Percentiles rank a stretch among this genome's conserved stretches.
Conservation (phyloP, 2,329 filamentous ascomycete species). For the Penicillium hordei region DNA sequence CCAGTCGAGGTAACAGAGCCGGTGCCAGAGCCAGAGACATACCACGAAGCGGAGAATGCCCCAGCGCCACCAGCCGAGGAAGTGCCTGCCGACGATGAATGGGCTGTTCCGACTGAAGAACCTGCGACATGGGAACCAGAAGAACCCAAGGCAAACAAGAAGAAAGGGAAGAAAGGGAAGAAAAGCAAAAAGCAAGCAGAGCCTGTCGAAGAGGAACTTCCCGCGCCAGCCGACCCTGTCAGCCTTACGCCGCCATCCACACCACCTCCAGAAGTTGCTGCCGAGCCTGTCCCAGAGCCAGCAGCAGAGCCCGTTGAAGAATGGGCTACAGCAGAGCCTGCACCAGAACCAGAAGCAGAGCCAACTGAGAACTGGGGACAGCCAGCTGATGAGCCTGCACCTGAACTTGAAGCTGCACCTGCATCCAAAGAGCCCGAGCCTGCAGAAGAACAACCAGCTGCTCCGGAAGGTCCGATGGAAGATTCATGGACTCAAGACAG, state of each 20-base stretch:
- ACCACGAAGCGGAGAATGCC: conserved; percentile 1
- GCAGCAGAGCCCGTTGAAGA: conserved; percentile 12
- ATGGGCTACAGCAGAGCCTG: not conserved
- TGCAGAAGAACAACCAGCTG: not conserved
- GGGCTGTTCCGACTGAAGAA: not conserved
- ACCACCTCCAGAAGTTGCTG: conserved; percentile 30
- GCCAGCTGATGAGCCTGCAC: not conserved
- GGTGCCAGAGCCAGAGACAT: not conserved
- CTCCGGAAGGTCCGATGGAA: conserved; percentile 1
- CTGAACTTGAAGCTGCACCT: not conserved
- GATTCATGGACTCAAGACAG: conserved; percentile 9
- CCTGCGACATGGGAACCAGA: not conserved
- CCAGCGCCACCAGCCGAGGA: conserved; percentile 1
- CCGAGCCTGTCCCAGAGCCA: not conserved
- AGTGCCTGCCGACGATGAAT: not conserved
- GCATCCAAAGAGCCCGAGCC: not conserved
- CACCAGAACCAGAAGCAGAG: conserved; percentile 5
- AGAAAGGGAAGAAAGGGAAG: conserved; percentile 32
- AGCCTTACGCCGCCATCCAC: conserved; percentile 42
- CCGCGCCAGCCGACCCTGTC: conserved; percentile 8
- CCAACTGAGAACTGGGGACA: conserved; percentile 1
- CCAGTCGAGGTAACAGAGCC: not conserved
- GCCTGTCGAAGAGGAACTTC: conserved; percentile 24
- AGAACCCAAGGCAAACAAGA: conserved; percentile 5
- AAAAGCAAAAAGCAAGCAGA: conserved; percentile 30